Evolutionary conservation across 345 rosid genomes (phyloP).

Genomic region (Salix viminalis): DNA sequence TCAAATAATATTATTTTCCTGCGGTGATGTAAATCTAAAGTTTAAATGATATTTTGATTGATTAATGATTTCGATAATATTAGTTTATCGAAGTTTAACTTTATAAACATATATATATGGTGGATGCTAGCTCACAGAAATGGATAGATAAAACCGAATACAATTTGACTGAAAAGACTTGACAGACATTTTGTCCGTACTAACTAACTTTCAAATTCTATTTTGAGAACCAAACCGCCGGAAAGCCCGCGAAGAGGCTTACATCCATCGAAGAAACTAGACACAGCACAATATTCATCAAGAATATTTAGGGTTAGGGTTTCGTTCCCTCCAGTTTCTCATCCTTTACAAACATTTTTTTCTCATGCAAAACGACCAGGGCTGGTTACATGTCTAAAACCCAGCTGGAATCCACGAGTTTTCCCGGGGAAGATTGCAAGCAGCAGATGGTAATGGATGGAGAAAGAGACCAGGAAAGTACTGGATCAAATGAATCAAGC

Average conservation of each 20-base stretch:
- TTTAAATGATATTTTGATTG: no score
- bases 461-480: conserved; percentile 18
- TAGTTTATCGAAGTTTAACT: no score
- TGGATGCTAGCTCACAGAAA: no score
- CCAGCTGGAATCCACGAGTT: background rate
- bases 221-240: conserved; percentile 15
- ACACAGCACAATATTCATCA: conserved; percentile 4
- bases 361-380: background rate
- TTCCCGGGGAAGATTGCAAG: background rate
- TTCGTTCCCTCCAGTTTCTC: background rate
- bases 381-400: background rate
- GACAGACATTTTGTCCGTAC: conserved; percentile 2
- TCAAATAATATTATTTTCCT: no score
- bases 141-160: no score
- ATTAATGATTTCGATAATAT: no score
- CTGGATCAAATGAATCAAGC: conserved; percentile 4
- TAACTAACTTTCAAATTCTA: conserved; percentile 31
- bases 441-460: conserved; percentile 27
- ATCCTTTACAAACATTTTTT: background rate
- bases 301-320: conserved; percentile 18
- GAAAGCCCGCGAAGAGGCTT: conserved; percentile 24
- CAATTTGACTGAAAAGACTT: no score
- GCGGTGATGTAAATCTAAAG: no score
- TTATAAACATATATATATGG: no score
- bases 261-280: background rate